These are phyloP conservation scores for Eutypella sp. DNA, from an alignment of 2,329 filamentous ascomycete species.

Conservation along the genomic window DNA sequence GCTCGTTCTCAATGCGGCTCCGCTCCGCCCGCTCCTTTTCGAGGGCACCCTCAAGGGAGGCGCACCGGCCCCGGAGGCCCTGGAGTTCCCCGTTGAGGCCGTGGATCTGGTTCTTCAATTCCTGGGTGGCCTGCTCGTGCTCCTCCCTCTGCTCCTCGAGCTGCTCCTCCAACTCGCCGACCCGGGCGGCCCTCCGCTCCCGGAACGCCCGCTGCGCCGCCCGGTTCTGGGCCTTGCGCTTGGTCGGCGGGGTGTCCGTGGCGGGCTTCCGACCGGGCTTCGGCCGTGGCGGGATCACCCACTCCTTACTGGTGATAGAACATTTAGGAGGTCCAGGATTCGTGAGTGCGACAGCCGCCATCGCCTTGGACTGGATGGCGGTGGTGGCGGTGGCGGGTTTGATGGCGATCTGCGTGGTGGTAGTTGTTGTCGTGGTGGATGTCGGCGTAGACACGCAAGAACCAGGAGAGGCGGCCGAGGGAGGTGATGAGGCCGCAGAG, in stretches of 20 bases:
- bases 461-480: conserved; percentile 21
- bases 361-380: conserved; percentile 30
- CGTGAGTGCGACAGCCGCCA: conserved; percentile 44
- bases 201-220: conserved; percentile 88
- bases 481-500: conserved; percentile 22
- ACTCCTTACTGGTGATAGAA: conserved; percentile 75
- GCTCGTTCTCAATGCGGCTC: conserved; percentile 26
- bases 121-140: conserved; percentile 52
- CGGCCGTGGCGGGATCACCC: conserved; percentile 77
- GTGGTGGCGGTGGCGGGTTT: conserved; percentile 17
- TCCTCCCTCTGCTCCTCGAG: conserved; percentile 56
- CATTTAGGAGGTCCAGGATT: conserved; percentile 39
- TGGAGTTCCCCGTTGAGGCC: conserved; percentile 62
- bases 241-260: conserved; percentile 86
- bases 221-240: conserved; percentile 91
- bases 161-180: conserved; percentile 69
- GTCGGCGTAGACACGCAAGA: conserved; percentile 23
- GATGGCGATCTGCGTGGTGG: conserved; percentile 21
- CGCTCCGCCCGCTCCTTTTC: conserved; percentile 51
- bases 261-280: conserved; percentile 92
- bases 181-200: conserved; percentile 77
- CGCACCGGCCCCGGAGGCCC: conserved; percentile 57
- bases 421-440: conserved; percentile 7
- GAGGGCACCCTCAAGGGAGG: conserved; percentile 58
- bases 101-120: conserved; percentile 51